A percentile compares a stretch with the other conserved stretches of the same genome.
These are phyloP conservation scores for Globisporangium barbulae DNA, from an alignment of 352 stramenopile genomes.

Conservation along the genomic window DNA sequence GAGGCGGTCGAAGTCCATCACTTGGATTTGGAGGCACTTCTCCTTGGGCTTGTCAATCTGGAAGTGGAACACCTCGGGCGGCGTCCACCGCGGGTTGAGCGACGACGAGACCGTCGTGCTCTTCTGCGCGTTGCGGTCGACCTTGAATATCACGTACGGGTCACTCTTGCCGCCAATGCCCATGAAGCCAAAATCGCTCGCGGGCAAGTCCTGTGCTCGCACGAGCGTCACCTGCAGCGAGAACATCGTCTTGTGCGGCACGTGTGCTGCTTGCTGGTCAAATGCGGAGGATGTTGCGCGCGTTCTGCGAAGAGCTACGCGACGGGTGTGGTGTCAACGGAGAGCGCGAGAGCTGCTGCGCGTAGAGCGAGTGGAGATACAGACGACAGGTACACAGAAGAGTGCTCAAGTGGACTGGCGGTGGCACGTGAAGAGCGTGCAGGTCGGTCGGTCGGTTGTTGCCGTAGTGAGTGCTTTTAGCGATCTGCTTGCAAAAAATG, in stretches of 20 bases:
- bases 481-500: background rate
- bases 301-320: background rate
- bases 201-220: slow-evolving; percentile 42
- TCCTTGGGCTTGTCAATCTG: slow-evolving; percentile 60
- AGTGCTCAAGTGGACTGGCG: background rate
- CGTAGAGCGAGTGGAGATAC: background rate
- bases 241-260: slow-evolving; percentile 27
- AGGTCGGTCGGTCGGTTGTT: background rate
- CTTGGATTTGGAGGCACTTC: slow-evolving; percentile 46
- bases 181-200: slow-evolving; percentile 65
- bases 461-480: background rate
- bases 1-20: slow-evolving; percentile 68
- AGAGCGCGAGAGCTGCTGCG: background rate
- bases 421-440: background rate
- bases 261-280: background rate
- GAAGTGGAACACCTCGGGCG: slow-evolving; percentile 63
- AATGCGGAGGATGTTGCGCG: background rate
- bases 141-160: slow-evolving; percentile 66
- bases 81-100: slow-evolving; percentile 56
- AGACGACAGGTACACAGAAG: background rate
- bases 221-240: slow-evolving; percentile 59
- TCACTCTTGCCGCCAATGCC: slow-evolving; percentile 73
- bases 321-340: background rate
- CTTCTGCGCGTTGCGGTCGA: slow-evolving; percentile 46
- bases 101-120: slow-evolving; percentile 41